These are phyloP conservation scores for Carpinus fangiana DNA, from an alignment of 306 rosid species.

Conservation along the genomic window DNA sequence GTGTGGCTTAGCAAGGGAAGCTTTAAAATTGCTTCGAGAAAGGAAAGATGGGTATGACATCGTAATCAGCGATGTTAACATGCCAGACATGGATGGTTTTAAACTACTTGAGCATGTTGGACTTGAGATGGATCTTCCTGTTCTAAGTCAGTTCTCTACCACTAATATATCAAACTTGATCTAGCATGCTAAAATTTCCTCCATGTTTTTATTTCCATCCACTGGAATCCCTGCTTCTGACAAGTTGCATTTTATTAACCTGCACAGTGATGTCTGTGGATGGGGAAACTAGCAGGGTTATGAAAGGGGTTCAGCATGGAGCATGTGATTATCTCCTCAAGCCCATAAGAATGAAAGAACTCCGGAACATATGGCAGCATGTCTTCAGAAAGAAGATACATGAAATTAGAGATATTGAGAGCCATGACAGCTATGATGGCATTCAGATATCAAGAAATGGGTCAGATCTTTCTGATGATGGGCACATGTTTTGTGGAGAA, in stretches of 20 bases:
- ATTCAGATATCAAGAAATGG: conserved; percentile 59
- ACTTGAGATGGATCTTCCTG: conserved; percentile 99
- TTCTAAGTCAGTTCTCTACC: conserved; percentile 79
- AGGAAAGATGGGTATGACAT: conserved; percentile 89
- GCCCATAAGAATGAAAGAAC: conserved; percentile 98
- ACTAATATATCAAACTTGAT: conserved; percentile 30
- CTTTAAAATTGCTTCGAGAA: conserved; percentile 79
- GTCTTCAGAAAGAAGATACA: conserved; percentile 86
- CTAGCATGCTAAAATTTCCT: conserved; percentile 26
- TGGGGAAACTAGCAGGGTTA: conserved; percentile 94
- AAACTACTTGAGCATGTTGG: conserved; percentile 98
- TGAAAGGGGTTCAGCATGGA: conserved; percentile 99
- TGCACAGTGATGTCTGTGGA: conserved; percentile 98
- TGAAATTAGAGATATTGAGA: conserved; percentile 81
- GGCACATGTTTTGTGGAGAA: conserved; percentile 54
- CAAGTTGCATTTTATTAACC: conserved; percentile 38
- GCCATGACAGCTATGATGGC: conserved; percentile 66
- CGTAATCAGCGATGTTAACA: conserved; percentile 96
- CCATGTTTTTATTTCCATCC: conserved; percentile 26
- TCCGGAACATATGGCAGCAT: conserved; percentile 94
- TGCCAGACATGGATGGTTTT: conserved; percentile 99
- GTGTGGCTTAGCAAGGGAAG: conserved; percentile 82
- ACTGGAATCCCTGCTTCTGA: conserved; percentile 40
- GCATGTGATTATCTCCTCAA: conserved; percentile 98
- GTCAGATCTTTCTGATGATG: conserved; percentile 77